Evolutionary conservation across 1,284 basidiomycete species (phyloP).

Genomic region (Rhodotorula mucilaginosa): DNA sequence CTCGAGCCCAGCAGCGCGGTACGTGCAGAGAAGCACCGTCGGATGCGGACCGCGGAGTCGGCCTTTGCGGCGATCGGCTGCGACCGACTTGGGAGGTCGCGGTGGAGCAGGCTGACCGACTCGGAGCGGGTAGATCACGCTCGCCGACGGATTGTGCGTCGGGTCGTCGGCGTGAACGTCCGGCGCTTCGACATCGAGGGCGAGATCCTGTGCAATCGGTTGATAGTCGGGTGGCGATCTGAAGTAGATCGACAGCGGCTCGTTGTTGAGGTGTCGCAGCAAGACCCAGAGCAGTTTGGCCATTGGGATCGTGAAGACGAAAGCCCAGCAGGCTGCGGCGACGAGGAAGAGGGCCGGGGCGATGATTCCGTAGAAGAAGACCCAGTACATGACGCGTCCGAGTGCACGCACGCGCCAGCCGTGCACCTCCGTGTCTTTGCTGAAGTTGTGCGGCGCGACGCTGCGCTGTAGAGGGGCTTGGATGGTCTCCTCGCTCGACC

Average conservation of each 20-base stretch:
- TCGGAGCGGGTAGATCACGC: slow-evolving; percentile 43
- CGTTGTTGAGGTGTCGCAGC: slow-evolving; percentile 74
- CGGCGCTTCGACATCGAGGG: slow-evolving; percentile 26
- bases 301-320: slow-evolving; percentile 96
- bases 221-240: slow-evolving; percentile 66
- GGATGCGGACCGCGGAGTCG: slow-evolving; percentile 53
- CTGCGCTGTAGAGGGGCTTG: slow-evolving; percentile 2
- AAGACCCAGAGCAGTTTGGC: slow-evolving; percentile 94
- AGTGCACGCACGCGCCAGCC: slow-evolving; percentile 50
- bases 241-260: slow-evolving; percentile 86
- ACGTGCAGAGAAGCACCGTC: slow-evolving; percentile 91
- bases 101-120: slow-evolving; percentile 51
- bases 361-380: slow-evolving; percentile 69
- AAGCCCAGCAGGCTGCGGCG: slow-evolving; percentile 85
- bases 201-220: slow-evolving; percentile 31
- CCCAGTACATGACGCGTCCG: slow-evolving; percentile 71
- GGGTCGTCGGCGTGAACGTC: slow-evolving; percentile 31
- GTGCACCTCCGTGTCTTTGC: slow-evolving; percentile 22
- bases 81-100: slow-evolving; percentile 46
- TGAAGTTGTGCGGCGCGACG: slow-evolving; percentile 23
- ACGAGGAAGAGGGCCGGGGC: slow-evolving; percentile 84
- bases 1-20: slow-evolving; percentile 82
- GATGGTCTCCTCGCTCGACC: slow-evolving; percentile 32
- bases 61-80: slow-evolving; percentile 57
- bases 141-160: not conserved